Percentiles rank a stretch among this genome's conserved stretches.
phyloP scores from a whole-genome alignment of 169 alveolate species.

The Toxoplasma gondii region DNA sequence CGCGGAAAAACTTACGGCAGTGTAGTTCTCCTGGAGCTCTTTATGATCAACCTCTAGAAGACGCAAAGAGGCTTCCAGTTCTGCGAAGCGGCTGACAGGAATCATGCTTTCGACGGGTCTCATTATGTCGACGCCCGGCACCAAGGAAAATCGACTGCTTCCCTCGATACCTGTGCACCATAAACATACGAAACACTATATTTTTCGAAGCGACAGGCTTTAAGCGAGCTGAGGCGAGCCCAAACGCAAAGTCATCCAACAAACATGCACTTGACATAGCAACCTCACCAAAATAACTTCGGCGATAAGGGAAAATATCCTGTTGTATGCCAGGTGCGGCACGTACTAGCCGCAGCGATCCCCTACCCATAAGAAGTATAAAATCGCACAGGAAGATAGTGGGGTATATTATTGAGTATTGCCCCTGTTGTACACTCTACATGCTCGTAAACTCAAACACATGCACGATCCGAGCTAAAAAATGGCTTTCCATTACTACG shows the following conservation, averaged over 20 bases:
- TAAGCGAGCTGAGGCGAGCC: background rate
- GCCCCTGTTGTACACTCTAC: no score
- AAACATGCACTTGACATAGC: no score
- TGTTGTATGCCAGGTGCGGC: no score
- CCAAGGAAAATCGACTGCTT: slow-evolving; percentile 52
- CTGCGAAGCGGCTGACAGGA: slow-evolving; percentile 50
- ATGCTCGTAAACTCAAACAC: no score
- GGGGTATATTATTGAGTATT: no score
- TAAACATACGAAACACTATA: background rate
- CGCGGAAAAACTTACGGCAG: slow-evolving; percentile 29
- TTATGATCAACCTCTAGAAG: slow-evolving; percentile 37
- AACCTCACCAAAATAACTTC: no score
- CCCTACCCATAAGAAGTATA: no score
- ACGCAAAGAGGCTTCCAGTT: slow-evolving; percentile 25
- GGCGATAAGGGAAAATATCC: no score
- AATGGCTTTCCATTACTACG: no score
- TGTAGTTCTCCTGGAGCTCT: slow-evolving; percentile 55
- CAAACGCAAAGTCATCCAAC: background rate
- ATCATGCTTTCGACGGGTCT: slow-evolving; percentile 49
- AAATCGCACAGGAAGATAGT: no score
- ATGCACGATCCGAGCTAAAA: no score
- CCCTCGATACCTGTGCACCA: slow-evolving; percentile 52
- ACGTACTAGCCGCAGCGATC: no score
- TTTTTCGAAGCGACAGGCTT: background rate
- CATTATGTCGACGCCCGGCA: slow-evolving; percentile 57